Conservation (phyloP, 164 flowering plant genomes). For the Chimonanthus praecox region DNA sequence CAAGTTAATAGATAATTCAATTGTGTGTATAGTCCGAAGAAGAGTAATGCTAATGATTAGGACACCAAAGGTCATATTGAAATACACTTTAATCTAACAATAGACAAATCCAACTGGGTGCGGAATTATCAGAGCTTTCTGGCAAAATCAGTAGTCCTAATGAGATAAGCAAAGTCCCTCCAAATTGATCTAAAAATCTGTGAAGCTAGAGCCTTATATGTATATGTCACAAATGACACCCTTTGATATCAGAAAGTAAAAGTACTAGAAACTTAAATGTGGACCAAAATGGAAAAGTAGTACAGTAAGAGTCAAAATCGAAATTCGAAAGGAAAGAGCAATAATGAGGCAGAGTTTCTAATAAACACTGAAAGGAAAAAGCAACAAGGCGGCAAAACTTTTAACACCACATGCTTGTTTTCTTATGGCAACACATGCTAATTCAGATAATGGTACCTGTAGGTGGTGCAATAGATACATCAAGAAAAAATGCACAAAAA, state of each 20-base stretch:
- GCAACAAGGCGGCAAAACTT: background rate
- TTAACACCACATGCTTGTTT: too few species aligned
- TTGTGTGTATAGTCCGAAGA: background rate
- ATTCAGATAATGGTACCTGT: conserved; percentile 48
- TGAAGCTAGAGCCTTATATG: background rate
- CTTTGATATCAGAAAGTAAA: background rate
- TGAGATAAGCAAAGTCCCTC: background rate
- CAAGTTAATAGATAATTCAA: too few species aligned
- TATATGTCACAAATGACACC: background rate
- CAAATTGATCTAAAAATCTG: background rate
- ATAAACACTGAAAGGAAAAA: background rate
- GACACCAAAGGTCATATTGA: background rate
- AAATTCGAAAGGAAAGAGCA: background rate
- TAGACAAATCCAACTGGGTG: background rate
- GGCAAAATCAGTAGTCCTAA: background rate
- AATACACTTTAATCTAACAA: background rate
- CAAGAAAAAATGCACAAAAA: conserved; percentile 96
- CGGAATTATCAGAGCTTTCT: background rate
- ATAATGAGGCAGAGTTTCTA: background rate
- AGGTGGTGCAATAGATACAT: conserved; percentile 96
- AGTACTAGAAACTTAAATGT: background rate
- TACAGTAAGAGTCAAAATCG: background rate
- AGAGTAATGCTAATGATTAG: background rate
- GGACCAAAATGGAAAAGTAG: background rate
- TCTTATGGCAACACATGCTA: too few species aligned